Base-by-base conservation (phyloP, 2,329 filamentous ascomycete genomes). In the Grosmannia huntii region DNA sequence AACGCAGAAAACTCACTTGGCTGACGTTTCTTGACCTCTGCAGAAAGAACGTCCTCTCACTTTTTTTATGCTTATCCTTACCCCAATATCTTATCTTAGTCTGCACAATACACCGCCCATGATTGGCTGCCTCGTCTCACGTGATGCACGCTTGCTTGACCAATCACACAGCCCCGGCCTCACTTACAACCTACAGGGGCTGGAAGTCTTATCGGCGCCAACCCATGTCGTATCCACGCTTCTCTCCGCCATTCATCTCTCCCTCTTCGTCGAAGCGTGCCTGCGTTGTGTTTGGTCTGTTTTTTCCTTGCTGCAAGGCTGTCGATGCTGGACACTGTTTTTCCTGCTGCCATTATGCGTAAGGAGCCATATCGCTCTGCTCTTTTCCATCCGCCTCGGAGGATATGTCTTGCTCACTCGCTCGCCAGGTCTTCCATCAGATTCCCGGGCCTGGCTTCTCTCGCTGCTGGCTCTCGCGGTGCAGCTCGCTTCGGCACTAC, bases 391-490 rank as follows among this genome's bases (percentile, higher is more conserved):
- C 21, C 12, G 7, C 44, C n/a, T n/a, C n/a, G n/a, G 23, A 23
- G n/a, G 44, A 21, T 48, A 53, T 12, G 6, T 23, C 7, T n/a
- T 31, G 14, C 38, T 21, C 25, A 46, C 41, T 49, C 19, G n/a
- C 3, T 41, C n/a, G 28, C 11, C 48, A 59, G 55, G 41, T 33
- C 23, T 28, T 33, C 9, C 41, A 16, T 25, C 53, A 7, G 38
- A 50, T 5, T 19, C 57, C 44, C 46, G 46, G 50, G 48, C 36
- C 50, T 56, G 41, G 55, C 31, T 57, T 44, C 52, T 60, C 23
- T 28, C 60, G 36, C 23, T 61, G 11, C 56, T 64, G 12, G 55
- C 55, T 16, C 52, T 53, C 7, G 19, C 14, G 14, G n/a, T 33
- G 2, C 46, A 9, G 23, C 23, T 14, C 5, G 48, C 16, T 5